Evolutionary conservation across 179 eudicot genomes (phyloP).

Genomic region (Spergularia azorica): DNA sequence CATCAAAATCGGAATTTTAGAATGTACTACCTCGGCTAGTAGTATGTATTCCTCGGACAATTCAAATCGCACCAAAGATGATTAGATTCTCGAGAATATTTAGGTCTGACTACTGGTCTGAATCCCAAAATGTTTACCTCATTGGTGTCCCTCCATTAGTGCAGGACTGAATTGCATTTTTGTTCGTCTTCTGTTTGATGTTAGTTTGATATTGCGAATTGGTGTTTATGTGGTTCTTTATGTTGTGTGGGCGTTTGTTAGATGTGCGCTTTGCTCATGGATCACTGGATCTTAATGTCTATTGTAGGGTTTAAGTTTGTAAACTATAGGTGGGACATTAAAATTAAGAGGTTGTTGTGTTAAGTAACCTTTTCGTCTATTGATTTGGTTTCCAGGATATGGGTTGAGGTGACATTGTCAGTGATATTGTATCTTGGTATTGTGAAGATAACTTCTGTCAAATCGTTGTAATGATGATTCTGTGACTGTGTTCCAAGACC

Average conservation of each 20-base stretch:
- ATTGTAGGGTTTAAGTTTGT: background rate
- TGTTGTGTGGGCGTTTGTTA: background rate
- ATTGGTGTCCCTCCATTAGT: background rate
- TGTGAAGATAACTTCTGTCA: background rate
- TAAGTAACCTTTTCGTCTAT: slow-evolving; percentile 12
- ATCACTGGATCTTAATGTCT: slow-evolving; percentile 7
- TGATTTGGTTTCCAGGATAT: slow-evolving; percentile 21
- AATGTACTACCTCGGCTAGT: background rate
- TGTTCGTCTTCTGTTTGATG: background rate
- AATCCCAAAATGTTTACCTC: background rate
- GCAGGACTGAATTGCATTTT: background rate
- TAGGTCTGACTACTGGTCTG: background rate
- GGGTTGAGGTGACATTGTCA: slow-evolving; percentile 21
- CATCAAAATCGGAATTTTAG: background rate
- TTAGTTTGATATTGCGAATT: background rate
- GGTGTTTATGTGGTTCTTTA: background rate
- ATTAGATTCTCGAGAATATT: background rate
- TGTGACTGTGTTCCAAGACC: slow-evolving; percentile 4
- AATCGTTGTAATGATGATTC: background rate
- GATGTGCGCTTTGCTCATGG: background rate
- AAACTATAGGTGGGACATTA: background rate
- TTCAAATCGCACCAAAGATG: background rate
- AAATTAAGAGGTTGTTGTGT: background rate
- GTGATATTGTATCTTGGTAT: slow-evolving; percentile 4
- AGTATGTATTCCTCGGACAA: background rate